These are phyloP conservation scores for Xylariaceae sp. DNA, from an alignment of 2,329 filamentous ascomycete genomes.

Conservation along the genomic window DNA sequence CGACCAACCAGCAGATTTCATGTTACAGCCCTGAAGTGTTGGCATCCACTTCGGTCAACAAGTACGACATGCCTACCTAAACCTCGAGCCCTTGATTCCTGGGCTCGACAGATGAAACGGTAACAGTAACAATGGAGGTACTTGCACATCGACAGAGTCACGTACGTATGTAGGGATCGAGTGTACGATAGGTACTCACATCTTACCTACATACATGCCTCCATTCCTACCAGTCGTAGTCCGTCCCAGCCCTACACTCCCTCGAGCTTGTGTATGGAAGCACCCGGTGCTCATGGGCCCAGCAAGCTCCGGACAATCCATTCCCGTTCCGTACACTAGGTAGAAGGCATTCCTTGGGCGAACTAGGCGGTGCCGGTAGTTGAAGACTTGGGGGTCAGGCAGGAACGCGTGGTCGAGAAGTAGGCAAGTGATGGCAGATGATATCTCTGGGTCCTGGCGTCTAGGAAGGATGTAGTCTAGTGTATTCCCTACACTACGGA, in stretches of 20 bases:
- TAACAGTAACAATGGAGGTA: neutral
- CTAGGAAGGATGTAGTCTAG: too few relatives aligned
- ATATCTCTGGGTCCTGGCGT: neutral
- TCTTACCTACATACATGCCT: too few relatives aligned
- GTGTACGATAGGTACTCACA: too few relatives aligned
- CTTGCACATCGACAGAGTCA: neutral
- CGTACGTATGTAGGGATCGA: too few relatives aligned
- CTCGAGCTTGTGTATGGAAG: neutral
- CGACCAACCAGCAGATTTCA: neutral
- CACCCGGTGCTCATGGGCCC: neutral
- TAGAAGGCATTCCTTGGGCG: neutral
- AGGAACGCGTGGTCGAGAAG: neutral
- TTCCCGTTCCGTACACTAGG: neutral
- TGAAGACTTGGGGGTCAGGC: neutral
- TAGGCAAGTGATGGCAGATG: neutral
- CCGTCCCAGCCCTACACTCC: neutral
- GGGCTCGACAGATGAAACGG: neutral
- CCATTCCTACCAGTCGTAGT: too few relatives aligned
- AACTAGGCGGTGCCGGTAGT: neutral
- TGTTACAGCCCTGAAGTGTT: neutral
- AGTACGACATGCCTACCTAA: neutral
- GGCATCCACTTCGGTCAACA: constrained; percentile 1
- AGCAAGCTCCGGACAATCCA: neutral
- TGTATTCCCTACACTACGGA: too few relatives aligned
- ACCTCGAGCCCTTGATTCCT: neutral